phyloP scores from a whole-genome alignment of 1,284 basidiomycete species.

The Malassezia nana region DNA sequence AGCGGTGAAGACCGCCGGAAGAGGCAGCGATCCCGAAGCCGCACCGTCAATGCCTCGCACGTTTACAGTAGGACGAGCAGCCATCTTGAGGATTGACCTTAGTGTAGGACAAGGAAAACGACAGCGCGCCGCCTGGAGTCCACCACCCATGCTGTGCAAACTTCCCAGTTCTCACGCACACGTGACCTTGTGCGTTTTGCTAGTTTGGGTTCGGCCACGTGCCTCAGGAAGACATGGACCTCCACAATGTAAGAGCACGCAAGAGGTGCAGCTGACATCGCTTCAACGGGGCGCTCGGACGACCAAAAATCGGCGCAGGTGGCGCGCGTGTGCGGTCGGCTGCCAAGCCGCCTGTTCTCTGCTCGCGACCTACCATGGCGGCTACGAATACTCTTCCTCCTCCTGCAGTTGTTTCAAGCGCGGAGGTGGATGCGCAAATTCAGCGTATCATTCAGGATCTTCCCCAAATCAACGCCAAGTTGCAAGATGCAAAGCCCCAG shows the following conservation, averaged over 20 bases:
- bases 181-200: conserved; percentile 16
- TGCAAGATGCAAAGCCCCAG: conserved; percentile 35
- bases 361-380: too few species aligned
- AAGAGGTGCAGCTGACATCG: conserved; percentile 7
- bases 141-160: conserved; percentile 2
- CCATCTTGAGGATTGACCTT: conserved; percentile 17
- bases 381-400: not conserved
- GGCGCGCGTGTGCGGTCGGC: not conserved
- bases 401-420: not conserved
- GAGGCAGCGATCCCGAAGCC: conserved; percentile 74
- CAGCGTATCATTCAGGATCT: conserved; percentile 21
- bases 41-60: conserved; percentile 52
- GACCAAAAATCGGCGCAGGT: not conserved
- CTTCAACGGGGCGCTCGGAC: not conserved
- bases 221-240: not conserved
- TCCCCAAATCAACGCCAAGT: conserved; percentile 37
- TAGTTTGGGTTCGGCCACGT: not conserved
- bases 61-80: conserved; percentile 37
- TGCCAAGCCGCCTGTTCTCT: too few species aligned
- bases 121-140: not conserved
- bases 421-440: conserved; percentile 7
- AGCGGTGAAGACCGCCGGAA: conserved; percentile 93
- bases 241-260: conserved; percentile 9
- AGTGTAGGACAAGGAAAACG: conserved; percentile 19
- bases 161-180: conserved; percentile 17